A percentile compares a stretch with the other conserved stretches of the same genome.
These are phyloP conservation scores for Hypoxylon rickii DNA, from an alignment of 495 filamentous ascomycete species.

Conservation along the genomic window DNA sequence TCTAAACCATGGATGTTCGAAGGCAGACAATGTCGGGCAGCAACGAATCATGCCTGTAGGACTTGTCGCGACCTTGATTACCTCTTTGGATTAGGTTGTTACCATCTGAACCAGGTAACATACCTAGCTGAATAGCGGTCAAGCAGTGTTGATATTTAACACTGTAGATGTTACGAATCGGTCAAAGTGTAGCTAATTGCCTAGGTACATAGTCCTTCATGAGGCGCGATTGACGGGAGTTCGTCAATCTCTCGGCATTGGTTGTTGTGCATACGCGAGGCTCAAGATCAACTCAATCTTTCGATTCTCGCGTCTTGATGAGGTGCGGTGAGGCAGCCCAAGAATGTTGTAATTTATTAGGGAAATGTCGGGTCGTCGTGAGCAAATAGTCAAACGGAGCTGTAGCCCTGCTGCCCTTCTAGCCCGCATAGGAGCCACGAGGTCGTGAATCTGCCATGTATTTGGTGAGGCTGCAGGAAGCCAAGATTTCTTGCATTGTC, in stretches of 20 bases:
- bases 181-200: slow-evolving; percentile 6
- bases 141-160: slow-evolving; percentile 1
- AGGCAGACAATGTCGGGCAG: slow-evolving; percentile 1
- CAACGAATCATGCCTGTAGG: slow-evolving; percentile 14
- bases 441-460: slow-evolving; percentile 28
- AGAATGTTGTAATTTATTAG: slow-evolving; percentile 19
- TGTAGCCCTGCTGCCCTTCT: slow-evolving; percentile 5
- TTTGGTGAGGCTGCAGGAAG: slow-evolving; percentile 36
- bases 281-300: background rate
- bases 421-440: slow-evolving; percentile 26
- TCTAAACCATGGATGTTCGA: background rate
- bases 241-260: slow-evolving; percentile 19
- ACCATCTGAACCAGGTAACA: no score
- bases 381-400: slow-evolving; percentile 24
- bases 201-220: background rate
- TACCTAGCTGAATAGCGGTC: slow-evolving; percentile 19
- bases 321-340: slow-evolving; percentile 25
- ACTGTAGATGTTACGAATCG: slow-evolving; percentile 11
- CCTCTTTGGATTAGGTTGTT: no score
- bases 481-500: slow-evolving; percentile 34
- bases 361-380: slow-evolving; percentile 20
- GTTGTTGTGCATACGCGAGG: background rate
- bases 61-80: slow-evolving; percentile 11
- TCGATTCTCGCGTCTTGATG: slow-evolving; percentile 19
- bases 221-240: slow-evolving; percentile 3